Conservation (phyloP, 768 basidiomycete genomes). For the Dendrothele bispora region DNA sequence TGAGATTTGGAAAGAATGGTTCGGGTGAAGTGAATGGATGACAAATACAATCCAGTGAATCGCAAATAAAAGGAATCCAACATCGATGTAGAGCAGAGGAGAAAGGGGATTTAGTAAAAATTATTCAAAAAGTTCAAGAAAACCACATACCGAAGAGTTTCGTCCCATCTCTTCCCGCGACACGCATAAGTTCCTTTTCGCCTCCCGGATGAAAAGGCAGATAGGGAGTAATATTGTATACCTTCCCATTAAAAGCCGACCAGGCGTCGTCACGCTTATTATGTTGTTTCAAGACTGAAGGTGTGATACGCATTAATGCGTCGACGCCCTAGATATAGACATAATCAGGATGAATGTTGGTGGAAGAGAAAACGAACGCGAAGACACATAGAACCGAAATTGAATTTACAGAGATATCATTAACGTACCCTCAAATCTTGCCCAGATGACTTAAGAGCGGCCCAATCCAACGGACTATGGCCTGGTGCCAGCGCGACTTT, state of each 20-base stretch:
- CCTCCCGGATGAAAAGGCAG: conserved; percentile 93
- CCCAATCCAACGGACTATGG: conserved; percentile 93
- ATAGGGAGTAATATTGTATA: conserved; percentile 96
- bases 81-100: too few relatives aligned
- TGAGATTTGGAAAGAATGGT: conserved; percentile 1
- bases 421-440: conserved; percentile 68
- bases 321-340: conserved; percentile 63
- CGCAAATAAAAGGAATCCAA: too few relatives aligned
- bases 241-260: conserved; percentile 89
- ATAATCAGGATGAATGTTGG: conserved; percentile 12
- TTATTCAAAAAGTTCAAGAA: not conserved
- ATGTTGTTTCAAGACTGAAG: conserved; percentile 77
- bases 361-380: conserved; percentile 2
- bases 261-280: conserved; percentile 88
- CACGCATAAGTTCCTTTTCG: conserved; percentile 90
- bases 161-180: conserved; percentile 93
- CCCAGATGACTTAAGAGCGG: conserved; percentile 80
- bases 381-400: too few relatives aligned
- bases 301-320: conserved; percentile 66
- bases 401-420: too few relatives aligned
- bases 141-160: conserved; percentile 80
- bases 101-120: not conserved
- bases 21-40: conserved; percentile 6
- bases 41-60: too few relatives aligned
- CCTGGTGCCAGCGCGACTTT: conserved; percentile 93